Percentiles rank a stretch among this genome's conserved stretches.
Evolutionary conservation across 345 rosid genomes (phyloP).

Genomic region (Mallotus nudiflorus): DNA sequence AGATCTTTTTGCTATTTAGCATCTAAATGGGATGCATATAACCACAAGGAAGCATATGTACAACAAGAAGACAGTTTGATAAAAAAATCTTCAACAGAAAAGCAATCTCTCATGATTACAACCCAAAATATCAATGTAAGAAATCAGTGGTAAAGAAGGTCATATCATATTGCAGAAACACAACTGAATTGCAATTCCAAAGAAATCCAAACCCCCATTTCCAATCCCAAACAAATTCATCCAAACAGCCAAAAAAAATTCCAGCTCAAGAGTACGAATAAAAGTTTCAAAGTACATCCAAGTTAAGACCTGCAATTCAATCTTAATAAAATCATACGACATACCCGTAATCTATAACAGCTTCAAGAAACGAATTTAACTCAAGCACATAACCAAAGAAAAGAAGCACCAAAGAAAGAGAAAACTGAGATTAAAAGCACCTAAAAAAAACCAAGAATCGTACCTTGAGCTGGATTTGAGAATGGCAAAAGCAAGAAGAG

Average conservation of each 20-base stretch:
- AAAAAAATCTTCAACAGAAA: too few species aligned
- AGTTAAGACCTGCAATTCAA: not conserved
- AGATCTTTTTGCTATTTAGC: too few species aligned
- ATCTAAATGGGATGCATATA: too few species aligned
- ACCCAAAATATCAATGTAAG: too few species aligned
- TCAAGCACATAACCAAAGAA: not conserved
- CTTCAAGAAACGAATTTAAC: too few species aligned
- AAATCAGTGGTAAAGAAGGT: too few species aligned
- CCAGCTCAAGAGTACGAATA: not conserved
- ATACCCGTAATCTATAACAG: too few species aligned
- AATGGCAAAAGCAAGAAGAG: slow-evolving; percentile 44
- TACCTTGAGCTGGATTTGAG: slow-evolving; percentile 51
- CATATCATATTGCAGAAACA: not conserved
- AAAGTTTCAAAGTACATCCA: not conserved
- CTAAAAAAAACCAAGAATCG: slow-evolving; percentile 21
- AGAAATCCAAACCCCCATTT: not conserved
- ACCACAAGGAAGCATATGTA: too few species aligned
- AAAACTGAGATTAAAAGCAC: slow-evolving; percentile 9
- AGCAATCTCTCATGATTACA: too few species aligned
- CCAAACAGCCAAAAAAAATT: slow-evolving; percentile 2
- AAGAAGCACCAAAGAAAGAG: not conserved
- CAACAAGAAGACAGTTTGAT: too few species aligned
- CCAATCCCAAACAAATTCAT: not conserved
- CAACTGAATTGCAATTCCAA: not conserved
- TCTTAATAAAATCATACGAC: not conserved